Conservation (phyloP, 306 rosid genomes). For the Cicer pinnatifidum region DNA sequence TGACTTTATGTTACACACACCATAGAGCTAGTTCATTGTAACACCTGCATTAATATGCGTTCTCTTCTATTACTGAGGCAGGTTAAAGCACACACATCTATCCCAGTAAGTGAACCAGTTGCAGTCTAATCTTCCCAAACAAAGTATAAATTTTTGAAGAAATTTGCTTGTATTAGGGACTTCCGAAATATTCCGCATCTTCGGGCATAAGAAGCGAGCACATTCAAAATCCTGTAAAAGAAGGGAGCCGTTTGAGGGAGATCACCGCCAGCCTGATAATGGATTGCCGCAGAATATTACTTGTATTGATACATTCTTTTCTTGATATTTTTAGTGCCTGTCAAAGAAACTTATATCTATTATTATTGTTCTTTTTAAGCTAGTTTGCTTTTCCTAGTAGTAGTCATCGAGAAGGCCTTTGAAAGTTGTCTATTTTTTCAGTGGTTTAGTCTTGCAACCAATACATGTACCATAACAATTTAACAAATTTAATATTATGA, state of each 20-base stretch:
- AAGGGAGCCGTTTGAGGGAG: slow-evolving; percentile 44
- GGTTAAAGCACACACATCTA: slow-evolving; percentile 70
- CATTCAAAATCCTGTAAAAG: slow-evolving; percentile 40
- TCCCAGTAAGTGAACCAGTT: slow-evolving; percentile 77
- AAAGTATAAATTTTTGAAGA: slow-evolving; percentile 62
- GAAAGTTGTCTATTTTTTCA: slow-evolving; percentile 2
- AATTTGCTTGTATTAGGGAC: slow-evolving; percentile 73
- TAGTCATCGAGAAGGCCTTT: slow-evolving; percentile 38
- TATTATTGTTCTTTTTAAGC: slow-evolving; percentile 38
- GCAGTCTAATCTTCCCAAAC: slow-evolving; percentile 72
- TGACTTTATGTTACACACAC: neutral
- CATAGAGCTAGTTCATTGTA: slow-evolving; percentile 32
- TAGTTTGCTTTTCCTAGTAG: slow-evolving; percentile 40
- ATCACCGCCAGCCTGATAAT: slow-evolving; percentile 28
- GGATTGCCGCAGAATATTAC: slow-evolving; percentile 44
- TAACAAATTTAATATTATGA: slow-evolving; percentile 15
- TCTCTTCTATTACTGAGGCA: slow-evolving; percentile 54
- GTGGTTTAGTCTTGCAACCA: slow-evolving; percentile 36
- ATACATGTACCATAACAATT: slow-evolving; percentile 20
- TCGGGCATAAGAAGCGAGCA: slow-evolving; percentile 47
- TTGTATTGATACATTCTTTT: slow-evolving; percentile 46
- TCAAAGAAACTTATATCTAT: slow-evolving; percentile 43
- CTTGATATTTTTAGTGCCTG: slow-evolving; percentile 45
- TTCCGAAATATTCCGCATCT: slow-evolving; percentile 46
- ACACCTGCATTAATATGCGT: slow-evolving; percentile 22